Base-by-base conservation (phyloP, 2,329 filamentous ascomycete species). In the Blastomyces emzantsi region DNA sequence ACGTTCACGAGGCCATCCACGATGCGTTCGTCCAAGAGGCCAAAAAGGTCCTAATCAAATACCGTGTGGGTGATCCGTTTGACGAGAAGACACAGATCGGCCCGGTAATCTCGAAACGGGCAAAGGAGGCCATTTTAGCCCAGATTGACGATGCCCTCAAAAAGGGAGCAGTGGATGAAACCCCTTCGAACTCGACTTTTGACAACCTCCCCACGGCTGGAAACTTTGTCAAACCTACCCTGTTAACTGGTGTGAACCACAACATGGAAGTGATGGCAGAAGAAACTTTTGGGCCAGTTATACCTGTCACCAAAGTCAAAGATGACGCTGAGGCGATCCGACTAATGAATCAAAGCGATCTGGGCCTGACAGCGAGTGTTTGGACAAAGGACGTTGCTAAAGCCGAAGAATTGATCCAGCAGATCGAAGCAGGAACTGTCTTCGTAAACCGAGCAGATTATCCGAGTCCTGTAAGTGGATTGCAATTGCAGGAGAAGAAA, bases 381-480 rank as follows among this genome's bases (percentile, higher is more conserved):
- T 97, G 93, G 93, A 96, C 92, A 64, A 95, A 94, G 76, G 91
- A 97, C 72, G 85, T 87, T 2, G 81, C 80, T 56, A 87, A 82
- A 72, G 93, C 88, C 19, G 86, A 92, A 69, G 83, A 89, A 73
- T 81, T 97, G 61, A 85, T 88, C 49, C 87, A 94, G 63, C 82
- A 87, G 60, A 86, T 97, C 58, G 92, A 97, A 74, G 92, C 93
- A 56, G 93, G 93, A 52, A 97, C 93, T 1, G 92, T 97, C 59
- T 97, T 97, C 78, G 90, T 97, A 71, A 97, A 97, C 76, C 85
- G 93, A 70, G 92, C 90, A 72, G 93, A 97, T 76, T 97, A 86
- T 75, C 93, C 93, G 58, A 91, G 88, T 74, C 91, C 93, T 66
- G 92, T 93, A 85, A 81, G 89, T 85, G 36, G 49, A 52, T 52